Conservation (phyloP, 1,139 yeast species). For the Yamadazyma sp. region DNA sequence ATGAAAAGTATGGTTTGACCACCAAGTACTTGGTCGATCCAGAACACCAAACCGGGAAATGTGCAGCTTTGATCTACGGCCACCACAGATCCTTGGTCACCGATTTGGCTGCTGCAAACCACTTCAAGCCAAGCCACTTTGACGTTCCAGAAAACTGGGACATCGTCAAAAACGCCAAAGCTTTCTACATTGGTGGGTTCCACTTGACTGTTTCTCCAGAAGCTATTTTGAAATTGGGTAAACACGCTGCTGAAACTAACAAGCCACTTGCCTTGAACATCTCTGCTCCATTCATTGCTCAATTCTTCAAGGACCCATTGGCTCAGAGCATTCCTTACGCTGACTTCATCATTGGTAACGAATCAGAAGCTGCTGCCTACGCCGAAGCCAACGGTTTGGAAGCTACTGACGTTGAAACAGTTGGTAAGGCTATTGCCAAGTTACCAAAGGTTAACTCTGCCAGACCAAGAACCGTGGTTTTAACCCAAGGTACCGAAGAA, state of each 20-base stretch:
- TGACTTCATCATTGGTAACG: conserved; percentile 92
- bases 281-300: conserved; percentile 96
- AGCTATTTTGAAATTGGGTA: conserved; percentile 85
- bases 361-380: conserved; percentile 93
- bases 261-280: conserved; percentile 84
- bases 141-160: conserved; percentile 90
- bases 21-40: conserved; percentile 82
- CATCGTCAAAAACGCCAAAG: conserved; percentile 75
- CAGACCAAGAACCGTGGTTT: conserved; percentile 78
- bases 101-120: conserved; percentile 97
- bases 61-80: conserved; percentile 94
- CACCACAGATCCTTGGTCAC: conserved; percentile 90
- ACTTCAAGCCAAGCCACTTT: conserved; percentile 86
- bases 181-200: conserved; percentile 94
- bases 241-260: conserved; percentile 84
- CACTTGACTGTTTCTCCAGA: conserved; percentile 97
- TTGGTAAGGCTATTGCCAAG: conserved; percentile 80
- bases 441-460: conserved; percentile 73
- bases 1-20: conserved; percentile 81
- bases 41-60: conserved; percentile 86
- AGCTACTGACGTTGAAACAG: conserved; percentile 61
- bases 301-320: conserved; percentile 90
- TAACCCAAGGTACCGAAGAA: conserved; percentile 92
- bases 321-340: conserved; percentile 81
- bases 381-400: conserved; percentile 78